Evolutionary conservation across 371 early-diverging fungal species (phyloP).

Genomic region (Mucor sp.): DNA sequence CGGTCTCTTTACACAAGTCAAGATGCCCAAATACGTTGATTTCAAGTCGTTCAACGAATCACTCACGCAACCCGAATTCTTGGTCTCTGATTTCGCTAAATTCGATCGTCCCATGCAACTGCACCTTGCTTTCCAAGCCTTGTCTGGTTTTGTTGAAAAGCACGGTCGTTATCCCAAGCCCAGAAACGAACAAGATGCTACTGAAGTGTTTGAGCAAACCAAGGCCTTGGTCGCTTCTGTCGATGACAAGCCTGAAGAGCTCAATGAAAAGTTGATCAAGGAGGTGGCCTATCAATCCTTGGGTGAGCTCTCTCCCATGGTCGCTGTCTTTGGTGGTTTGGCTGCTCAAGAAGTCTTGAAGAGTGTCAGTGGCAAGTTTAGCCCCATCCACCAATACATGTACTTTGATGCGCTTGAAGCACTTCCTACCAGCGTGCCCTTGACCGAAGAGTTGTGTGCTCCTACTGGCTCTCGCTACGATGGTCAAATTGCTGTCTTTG

Average conservation of each 20-base stretch:
- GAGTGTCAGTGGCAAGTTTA: constrained; percentile 94
- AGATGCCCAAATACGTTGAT: constrained; percentile 79
- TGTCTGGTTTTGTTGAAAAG: constrained; percentile 73
- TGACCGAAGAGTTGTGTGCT: constrained; percentile 75
- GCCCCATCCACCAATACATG: constrained; percentile 95
- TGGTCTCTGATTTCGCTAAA: constrained; percentile 96
- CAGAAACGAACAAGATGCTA: constrained; percentile 70
- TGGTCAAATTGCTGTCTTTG: constrained; percentile 96
- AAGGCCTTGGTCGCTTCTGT: constrained; percentile 53
- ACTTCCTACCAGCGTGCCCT: constrained; percentile 67
- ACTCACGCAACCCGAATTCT: constrained; percentile 80
- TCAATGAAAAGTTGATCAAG: constrained; percentile 87
- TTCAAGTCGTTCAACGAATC: constrained; percentile 82
- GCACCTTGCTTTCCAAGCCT: constrained; percentile 93
- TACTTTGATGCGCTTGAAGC: constrained; percentile 99
- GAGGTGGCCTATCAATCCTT: constrained; percentile 86
- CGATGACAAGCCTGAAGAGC: constrained; percentile 64
- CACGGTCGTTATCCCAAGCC: constrained; percentile 57
- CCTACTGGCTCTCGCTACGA: constrained; percentile 91
- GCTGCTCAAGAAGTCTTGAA: constrained; percentile 99
- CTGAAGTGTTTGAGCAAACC: constrained; percentile 59
- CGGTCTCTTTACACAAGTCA: constrained; percentile 95
- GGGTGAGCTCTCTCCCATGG: constrained; percentile 97
- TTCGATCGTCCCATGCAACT: constrained; percentile 93
- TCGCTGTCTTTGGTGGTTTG: constrained; percentile 97